Evolutionary conservation across 805 yeast species (phyloP).

Genomic region (Starmerella vitae): DNA sequence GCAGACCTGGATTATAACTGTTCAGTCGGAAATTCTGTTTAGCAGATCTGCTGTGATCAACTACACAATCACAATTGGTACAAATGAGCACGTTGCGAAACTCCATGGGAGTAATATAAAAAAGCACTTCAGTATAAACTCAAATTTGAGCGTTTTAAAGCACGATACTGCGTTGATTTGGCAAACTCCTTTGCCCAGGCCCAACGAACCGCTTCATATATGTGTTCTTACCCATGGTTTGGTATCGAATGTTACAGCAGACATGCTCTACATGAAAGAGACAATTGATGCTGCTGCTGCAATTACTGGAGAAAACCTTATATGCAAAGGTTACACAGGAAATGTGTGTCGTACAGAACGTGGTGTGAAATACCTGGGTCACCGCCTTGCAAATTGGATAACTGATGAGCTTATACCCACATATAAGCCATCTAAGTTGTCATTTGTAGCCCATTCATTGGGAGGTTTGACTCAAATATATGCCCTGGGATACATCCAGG

Average conservation of each 20-base stretch:
- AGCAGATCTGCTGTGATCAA: slow-evolving; percentile 53
- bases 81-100: slow-evolving; percentile 20
- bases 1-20: slow-evolving; percentile 69
- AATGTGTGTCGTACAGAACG: slow-evolving; percentile 81
- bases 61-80: slow-evolving; percentile 46
- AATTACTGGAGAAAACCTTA: slow-evolving; percentile 43
- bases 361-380: slow-evolving; percentile 76
- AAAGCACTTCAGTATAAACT: slow-evolving; percentile 6
- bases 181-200: slow-evolving; percentile 47
- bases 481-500: slow-evolving; percentile 66
- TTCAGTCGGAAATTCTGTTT: slow-evolving; percentile 67
- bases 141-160: slow-evolving; percentile 24
- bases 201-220: slow-evolving; percentile 55
- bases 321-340: slow-evolving; percentile 70
- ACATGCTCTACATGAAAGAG: slow-evolving; percentile 78
- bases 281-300: slow-evolving; percentile 43
- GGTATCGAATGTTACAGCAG: slow-evolving; percentile 80
- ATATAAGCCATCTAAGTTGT: slow-evolving; percentile 43
- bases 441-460: slow-evolving; percentile 84
- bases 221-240: slow-evolving; percentile 85
- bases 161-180: slow-evolving; percentile 59
- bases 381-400: slow-evolving; percentile 62
- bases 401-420: slow-evolving; percentile 39
- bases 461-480: slow-evolving; percentile 89
- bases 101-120: slow-evolving; percentile 4